These are phyloP conservation scores for Hanseniaspora guilliermondii DNA, from an alignment of 805 yeast genomes.

Conservation along the genomic window DNA sequence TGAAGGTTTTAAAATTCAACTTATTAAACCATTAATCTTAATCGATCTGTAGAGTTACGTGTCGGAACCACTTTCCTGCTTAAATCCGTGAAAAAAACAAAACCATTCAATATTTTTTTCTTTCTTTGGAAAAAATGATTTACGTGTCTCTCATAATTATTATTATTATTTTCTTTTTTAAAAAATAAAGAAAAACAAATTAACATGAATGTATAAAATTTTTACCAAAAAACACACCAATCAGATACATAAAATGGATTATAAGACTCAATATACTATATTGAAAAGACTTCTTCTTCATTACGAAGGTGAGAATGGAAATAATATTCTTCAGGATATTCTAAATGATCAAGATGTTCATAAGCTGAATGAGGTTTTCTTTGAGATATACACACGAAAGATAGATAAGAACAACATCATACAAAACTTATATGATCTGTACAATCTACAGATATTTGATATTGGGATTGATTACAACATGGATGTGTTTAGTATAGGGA, in stretches of 20 bases:
- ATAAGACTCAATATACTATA: constrained; percentile 5
- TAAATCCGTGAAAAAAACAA: too few relatives aligned
- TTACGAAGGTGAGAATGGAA: background rate
- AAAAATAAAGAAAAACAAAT: too few relatives aligned
- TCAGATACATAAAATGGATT: background rate
- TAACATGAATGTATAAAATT: too few relatives aligned
- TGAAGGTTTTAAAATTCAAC: too few relatives aligned
- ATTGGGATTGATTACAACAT: background rate
- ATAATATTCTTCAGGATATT: constrained; percentile 1
- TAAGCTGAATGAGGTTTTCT: constrained; percentile 1
- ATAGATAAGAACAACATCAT: constrained; percentile 5
- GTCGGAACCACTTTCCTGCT: too few relatives aligned
- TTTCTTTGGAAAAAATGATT: too few relatives aligned
- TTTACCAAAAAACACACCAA: background rate
- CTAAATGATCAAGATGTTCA: constrained; percentile 1
- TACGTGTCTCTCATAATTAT: too few relatives aligned
- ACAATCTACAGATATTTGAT: constrained; percentile 6
- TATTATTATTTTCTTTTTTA: too few relatives aligned
- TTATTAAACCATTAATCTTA: too few relatives aligned
- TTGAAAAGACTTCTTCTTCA: constrained; percentile 1
- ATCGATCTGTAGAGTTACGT: too few relatives aligned
- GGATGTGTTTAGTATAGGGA: background rate
- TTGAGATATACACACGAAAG: background rate
- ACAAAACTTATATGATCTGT: background rate
- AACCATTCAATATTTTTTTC: too few relatives aligned